Evolutionary conservation across 2,329 filamentous ascomycete genomes (phyloP), one percentile per base, ranked within the genome.

Genomic region (Claviceps spartinae): DNA sequence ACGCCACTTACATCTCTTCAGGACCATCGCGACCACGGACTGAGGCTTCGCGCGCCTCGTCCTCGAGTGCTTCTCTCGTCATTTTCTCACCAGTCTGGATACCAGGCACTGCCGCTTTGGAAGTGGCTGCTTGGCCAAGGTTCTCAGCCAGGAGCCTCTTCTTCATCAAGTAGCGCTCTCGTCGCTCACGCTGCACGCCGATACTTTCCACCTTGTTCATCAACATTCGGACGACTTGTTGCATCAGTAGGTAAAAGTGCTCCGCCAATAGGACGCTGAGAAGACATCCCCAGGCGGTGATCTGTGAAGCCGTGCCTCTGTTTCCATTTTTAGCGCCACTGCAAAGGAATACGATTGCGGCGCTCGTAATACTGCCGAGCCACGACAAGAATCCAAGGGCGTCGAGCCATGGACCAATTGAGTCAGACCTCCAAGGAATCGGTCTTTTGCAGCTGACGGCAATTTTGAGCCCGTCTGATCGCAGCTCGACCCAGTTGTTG

Each of bases 401-500:
- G 57, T 89, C 80, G 13, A 97, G 73, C 85, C 89, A 97, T 0
- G 93, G 90, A 0, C 93, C 93, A 59, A 98, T 97, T 1, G 87
- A 93, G 69, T 97, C 93, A 1, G 88, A 83, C 50, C 93, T 82
- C 78, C 86, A 88, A 0, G 93, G 93, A 40, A 87, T 88, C 0
- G 93, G 93, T 3, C 93, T 83, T 61, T 91, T 85, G 74, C 88
- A 90, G 66, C 90, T 85, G 47, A 88, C 76, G 52, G 89, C 89
- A 60, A 97, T 95, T 67, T 98, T 98, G 70, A 95, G 78, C 2
- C 91, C 90, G 63, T 98, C 93, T 0, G 88, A 88, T 43, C 93
- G 86, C 41, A 97, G 78, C 65, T 97, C 93, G 53, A 98, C 72
- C 89, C 91, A 97, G 70, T 97, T 94, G 71, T 97, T 97, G 67